Evolutionary conservation across 495 filamentous ascomycete species (phyloP).

Genomic region (Aspergillus sclerotiicarbonarius): DNA sequence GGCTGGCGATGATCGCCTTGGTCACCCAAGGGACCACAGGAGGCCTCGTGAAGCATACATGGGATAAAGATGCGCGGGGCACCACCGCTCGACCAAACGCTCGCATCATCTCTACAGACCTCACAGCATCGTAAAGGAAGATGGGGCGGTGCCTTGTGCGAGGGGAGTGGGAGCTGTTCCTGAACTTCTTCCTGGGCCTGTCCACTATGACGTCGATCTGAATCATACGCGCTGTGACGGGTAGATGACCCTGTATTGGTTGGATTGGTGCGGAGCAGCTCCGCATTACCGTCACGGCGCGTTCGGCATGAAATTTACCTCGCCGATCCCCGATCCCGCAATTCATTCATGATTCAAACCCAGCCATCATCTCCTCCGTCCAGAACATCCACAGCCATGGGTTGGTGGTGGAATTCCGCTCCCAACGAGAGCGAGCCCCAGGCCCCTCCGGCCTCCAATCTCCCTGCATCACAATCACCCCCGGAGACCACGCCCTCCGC

Average conservation of each 20-base stretch:
- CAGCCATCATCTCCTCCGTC: not conserved
- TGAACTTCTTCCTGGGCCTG: too few relatives aligned
- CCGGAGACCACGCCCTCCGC: conserved; percentile 7
- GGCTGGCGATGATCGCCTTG: conserved; percentile 8
- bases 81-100: conserved; percentile 7
- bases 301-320: conserved; percentile 11
- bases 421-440: conserved; percentile 26
- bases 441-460: conserved; percentile 8
- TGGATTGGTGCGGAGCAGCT: not conserved
- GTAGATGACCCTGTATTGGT: not conserved
- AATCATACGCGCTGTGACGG: not conserved
- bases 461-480: not conserved
- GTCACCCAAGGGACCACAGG: not conserved
- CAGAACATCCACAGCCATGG: conserved; percentile 31
- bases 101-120: conserved; percentile 18
- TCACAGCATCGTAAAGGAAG: conserved; percentile 13
- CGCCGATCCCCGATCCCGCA: conserved; percentile 1
- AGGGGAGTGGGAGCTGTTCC: conserved; percentile 3
- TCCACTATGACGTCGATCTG: conserved; percentile 20
- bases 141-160: not conserved
- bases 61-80: conserved; percentile 5
- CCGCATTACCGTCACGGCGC: not conserved
- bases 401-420: conserved; percentile 49
- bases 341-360: not conserved
- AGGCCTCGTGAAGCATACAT: conserved; percentile 2